phyloP scores from a whole-genome alignment of 2,329 filamentous ascomycete genomes.

The Onygenales sp. region DNA sequence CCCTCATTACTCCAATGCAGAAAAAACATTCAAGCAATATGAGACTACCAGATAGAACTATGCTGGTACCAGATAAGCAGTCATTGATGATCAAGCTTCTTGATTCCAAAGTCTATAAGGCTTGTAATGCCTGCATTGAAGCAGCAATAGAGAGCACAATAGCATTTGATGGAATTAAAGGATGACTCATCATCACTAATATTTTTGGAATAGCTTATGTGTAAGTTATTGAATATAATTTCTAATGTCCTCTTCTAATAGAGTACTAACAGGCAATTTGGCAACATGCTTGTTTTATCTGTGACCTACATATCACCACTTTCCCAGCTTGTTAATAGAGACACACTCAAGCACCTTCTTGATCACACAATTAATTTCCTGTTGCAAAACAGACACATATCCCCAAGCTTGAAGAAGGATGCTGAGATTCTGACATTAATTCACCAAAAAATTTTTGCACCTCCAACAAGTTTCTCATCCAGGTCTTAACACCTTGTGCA shows the following conservation, averaged over 20 bases:
- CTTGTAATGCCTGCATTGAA: slow-evolving; percentile 54
- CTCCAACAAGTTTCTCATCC: neutral
- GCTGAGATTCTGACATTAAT: slow-evolving; percentile 59
- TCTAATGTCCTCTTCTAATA: too few relatives aligned
- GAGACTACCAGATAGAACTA: slow-evolving; percentile 19
- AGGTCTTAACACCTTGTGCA: neutral
- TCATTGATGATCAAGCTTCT: slow-evolving; percentile 25
- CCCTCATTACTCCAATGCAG: slow-evolving; percentile 21
- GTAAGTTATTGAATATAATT: slow-evolving; percentile 48
- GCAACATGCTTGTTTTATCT: slow-evolving; percentile 83
- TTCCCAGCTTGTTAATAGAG: slow-evolving; percentile 45
- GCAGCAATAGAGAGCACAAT: slow-evolving; percentile 77
- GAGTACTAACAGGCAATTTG: slow-evolving; percentile 65
- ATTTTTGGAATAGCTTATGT: slow-evolving; percentile 92
- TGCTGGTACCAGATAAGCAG: slow-evolving; percentile 14
- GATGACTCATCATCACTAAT: slow-evolving; percentile 77
- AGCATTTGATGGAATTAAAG: slow-evolving; percentile 59
- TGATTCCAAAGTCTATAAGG: slow-evolving; percentile 40
- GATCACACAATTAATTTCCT: slow-evolving; percentile 69
- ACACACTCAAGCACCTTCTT: slow-evolving; percentile 53
- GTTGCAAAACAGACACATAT: slow-evolving; percentile 57
- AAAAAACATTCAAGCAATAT: slow-evolving; percentile 25
- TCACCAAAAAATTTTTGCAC: slow-evolving; percentile 30
- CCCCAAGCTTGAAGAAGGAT: slow-evolving; percentile 65
- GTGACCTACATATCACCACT: slow-evolving; percentile 67